Conservation (phyloP, 2,329 filamentous ascomycete species). For the Aureobasidium sp. region DNA sequence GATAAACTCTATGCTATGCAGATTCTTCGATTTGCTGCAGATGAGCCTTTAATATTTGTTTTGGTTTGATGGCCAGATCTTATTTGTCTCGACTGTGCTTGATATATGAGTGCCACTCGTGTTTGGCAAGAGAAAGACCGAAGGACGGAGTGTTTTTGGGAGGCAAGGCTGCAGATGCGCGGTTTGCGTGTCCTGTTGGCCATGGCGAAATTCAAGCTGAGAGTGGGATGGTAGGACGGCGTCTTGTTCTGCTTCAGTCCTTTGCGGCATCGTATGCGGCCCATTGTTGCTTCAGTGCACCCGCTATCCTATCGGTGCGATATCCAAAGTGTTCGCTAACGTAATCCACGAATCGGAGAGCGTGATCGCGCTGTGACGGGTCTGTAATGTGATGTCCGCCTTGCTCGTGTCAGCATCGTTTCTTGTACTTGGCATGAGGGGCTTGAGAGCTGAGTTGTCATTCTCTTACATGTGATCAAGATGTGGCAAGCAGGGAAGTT, state of each 20-base stretch:
- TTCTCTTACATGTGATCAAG: background rate
- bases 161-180: no score
- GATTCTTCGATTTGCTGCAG: no score
- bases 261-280: background rate
- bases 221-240: no score
- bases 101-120: no score
- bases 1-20: no score
- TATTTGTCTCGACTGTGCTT: no score
- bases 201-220: background rate
- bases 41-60: no score
- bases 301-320: background rate
- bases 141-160: no score
- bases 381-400: background rate
- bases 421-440: background rate
- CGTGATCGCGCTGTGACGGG: background rate
- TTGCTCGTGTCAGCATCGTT: background rate
- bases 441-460: background rate
- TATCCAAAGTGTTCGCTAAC: background rate
- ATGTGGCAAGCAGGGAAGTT: background rate
- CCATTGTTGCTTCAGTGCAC: background rate
- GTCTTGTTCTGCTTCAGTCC: background rate
- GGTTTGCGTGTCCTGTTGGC: background rate
- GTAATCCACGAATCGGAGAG: background rate
- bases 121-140: no score
- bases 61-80: no score